Base-by-base conservation (phyloP, 176 grass and related monocot genomes). In the Thalia dealbata region DNA sequence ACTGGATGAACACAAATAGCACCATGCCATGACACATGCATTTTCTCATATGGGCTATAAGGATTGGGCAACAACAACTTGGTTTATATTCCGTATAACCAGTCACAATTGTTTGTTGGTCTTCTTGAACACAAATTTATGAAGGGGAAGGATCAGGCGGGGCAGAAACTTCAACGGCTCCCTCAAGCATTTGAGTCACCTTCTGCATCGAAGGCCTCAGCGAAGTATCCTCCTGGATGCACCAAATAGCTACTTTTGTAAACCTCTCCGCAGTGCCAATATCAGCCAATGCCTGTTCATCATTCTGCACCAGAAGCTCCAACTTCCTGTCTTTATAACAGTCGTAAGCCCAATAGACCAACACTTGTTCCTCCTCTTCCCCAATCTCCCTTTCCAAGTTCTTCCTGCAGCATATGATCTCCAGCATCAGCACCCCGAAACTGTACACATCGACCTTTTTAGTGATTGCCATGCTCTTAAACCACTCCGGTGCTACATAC, bases 361-460 rank as follows among this genome's bases (percentile, higher is more conserved):
- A 28, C 55, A 84, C 67, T 21, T n/a, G 21, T 10, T 51, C 54
- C 21, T 78, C 58, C 14, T 81, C 77, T 48, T 72, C 16, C 16
- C 25, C 26, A 22, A 9, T 12, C 21, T 75, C 28, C 12, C 41
- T 28, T 27, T 84, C 69, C 21, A 69, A 69, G 73, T 81, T 88
- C 24, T 11, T 45, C 48, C 60, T 26, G 26, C 50, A 51, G 41
- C 65, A 81, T 54, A 81, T 26, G 59, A 81, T 69, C 26, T 83
- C 82, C n/a, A 82, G 38, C 10, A 89, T 35, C 71, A 91, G 80
- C 55, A 91, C 81, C 12, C 85, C 81, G 3, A 83, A 87, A 52
- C 77, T 87, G 28, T 83, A 87, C 42, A 73, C 70, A 45, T 81
- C 78, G 38, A 79, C 50, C 51, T 73, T 86, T n/a, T 43, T 25